Evolutionary conservation across 306 rosid genomes (phyloP).

Genomic region (Vigna trinervia): DNA sequence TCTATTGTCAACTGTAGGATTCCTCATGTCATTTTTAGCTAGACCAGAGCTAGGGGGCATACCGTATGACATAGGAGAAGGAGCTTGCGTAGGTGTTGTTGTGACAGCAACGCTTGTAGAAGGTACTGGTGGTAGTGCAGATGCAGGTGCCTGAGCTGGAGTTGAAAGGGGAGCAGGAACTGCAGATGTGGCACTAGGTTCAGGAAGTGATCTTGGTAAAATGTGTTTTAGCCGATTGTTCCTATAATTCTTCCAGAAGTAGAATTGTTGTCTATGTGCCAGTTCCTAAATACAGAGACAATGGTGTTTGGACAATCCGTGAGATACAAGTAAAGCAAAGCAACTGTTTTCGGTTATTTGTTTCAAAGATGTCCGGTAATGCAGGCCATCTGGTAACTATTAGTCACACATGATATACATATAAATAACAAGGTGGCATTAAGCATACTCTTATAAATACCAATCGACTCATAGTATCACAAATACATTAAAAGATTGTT

Average conservation of each 20-base stretch:
- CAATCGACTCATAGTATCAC: background rate
- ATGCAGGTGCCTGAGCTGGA: constrained; percentile 56
- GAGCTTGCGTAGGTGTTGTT: constrained; percentile 63
- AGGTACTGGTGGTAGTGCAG: constrained; percentile 63
- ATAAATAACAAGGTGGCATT: background rate
- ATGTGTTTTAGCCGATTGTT: constrained; percentile 91
- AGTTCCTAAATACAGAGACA: constrained; percentile 67
- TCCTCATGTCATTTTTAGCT: constrained; percentile 74
- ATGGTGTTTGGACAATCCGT: constrained; percentile 25
- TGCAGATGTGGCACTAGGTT: constrained; percentile 57
- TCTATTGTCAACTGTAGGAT: constrained; percentile 72
- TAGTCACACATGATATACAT: background rate
- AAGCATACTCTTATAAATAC: constrained; percentile 7
- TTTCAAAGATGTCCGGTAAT: constrained; percentile 3
- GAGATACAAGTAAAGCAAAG: constrained; percentile 21
- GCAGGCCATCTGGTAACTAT: constrained; percentile 19
- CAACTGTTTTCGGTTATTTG: background rate
- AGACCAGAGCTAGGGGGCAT: constrained; percentile 66
- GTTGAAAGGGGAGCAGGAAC: constrained; percentile 62
- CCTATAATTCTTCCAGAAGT: constrained; percentile 97
- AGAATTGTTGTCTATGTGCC: constrained; percentile 95
- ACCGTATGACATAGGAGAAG: constrained; percentile 82
- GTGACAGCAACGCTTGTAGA: constrained; percentile 58
- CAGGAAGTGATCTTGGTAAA: constrained; percentile 83
- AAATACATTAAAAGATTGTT: constrained; percentile 19